Base-by-base conservation (phyloP, 179 eudicot species). In the Dionaea muscipula region DNA sequence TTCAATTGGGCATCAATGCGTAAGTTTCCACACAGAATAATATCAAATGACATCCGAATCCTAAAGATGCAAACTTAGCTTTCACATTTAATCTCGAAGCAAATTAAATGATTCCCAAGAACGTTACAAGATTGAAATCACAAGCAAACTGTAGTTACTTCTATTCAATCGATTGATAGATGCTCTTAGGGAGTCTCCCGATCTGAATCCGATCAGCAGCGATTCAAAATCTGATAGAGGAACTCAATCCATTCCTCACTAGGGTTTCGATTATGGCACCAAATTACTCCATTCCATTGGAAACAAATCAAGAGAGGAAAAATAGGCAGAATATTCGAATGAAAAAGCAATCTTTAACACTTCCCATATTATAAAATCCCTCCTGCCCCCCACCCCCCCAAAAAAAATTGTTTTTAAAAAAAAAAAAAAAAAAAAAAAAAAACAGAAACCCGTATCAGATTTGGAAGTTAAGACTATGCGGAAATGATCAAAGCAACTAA, bases 151-250 rank as follows among this genome's bases (percentile, higher is more conserved):
- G 16, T 11, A 13, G 15, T 33, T n/a, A n/a, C 44, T 15, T 15
- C 2, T 15, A 43, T 15, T 19, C 15, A 4, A 0, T 15, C 2
- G 9, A 15, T 43, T 43, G 21, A 43, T n/a, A n/a, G 8, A 18
- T 18, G 35, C 35, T 48, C 25, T 16, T 17, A 33, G 35, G 68
- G 20, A 43, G 47, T 49, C 33, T 52, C 71, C 71, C 56, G 54
- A 74, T 65, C 73, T 49, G 55, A 66, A 55, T 55, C 61, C 38
- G 41, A 41, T 19, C 12, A 53, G 23, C 50, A 27, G 26, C 40
- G 43, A 26, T 51, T 48, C 62, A 65, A 41, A 65, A 71, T 57
- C 24, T 2, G 40, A 71, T 60, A 21, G 9, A 48, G 19, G 26
- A 53, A 1, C 25, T 37, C 27, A 58, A 17, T 40, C 41, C 36